Conservation (phyloP, 2,329 filamentous ascomycete species). For the Fusarium vanettenii region DNA sequence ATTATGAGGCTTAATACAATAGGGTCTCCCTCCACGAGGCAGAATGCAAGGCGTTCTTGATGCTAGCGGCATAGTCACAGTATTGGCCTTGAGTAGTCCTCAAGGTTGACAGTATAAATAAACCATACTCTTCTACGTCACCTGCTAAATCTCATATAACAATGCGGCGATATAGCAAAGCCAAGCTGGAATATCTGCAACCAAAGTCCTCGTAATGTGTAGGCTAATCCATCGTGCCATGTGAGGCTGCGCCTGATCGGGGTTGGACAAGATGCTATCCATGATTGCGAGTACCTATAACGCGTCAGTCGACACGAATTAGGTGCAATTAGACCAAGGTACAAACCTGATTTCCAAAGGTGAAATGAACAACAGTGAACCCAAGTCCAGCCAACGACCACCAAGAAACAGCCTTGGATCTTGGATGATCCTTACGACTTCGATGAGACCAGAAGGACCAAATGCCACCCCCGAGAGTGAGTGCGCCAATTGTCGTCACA, state of each 20-base stretch:
- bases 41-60: background rate
- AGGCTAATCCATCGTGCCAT: background rate
- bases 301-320: background rate
- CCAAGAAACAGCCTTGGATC: background rate
- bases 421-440: background rate
- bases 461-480: conserved; percentile 5
- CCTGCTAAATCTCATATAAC: background rate
- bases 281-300: background rate
- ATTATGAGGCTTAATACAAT: background rate
- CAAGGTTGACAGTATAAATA: background rate
- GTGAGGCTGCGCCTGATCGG: background rate
- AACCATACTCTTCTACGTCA: background rate
- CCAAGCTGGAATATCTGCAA: background rate
- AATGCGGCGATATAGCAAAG: background rate
- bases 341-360: background rate
- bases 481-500: conserved; percentile 17
- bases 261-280: background rate
- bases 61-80: background rate
- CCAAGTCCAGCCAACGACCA: background rate
- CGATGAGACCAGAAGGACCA: background rate
- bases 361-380: background rate
- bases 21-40: background rate
- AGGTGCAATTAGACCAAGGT: too few relatives aligned
- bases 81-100: background rate
- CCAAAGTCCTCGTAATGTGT: background rate